Base-by-base conservation (phyloP, 2,329 filamentous ascomycete genomes). In the Paracorniculantispora psalliotae region DNA sequence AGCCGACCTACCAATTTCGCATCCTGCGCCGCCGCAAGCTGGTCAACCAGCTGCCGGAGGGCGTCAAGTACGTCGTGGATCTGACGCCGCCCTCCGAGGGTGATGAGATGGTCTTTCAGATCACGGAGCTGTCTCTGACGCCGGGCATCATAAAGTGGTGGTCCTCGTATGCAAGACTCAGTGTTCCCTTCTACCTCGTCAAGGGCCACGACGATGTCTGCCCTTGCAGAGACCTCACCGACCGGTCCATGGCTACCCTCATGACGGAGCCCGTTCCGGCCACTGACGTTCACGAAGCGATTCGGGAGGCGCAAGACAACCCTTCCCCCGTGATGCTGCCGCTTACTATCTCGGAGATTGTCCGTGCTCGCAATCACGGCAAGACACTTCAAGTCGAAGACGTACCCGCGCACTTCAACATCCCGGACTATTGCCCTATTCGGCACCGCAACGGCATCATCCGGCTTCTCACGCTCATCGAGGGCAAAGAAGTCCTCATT, bases 401-500 rank as follows among this genome's bases (percentile, higher is more conserved):
- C 4, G 25, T 66, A 2, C 71, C 75, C 1, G 33, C 59, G 0
- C 74, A 67, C 37, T 74, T 75, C 25, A 61, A 66, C 0, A 75
- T 82, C 15, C 71, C 73, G 1, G 86, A 88, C 63, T 90, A 90
- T 67, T 88, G 85, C 49, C 79, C 80, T 1, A 72, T 84, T 8
- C 81, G 87, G 2, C 87, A 90, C 66, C 76, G 83, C 13, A 81
- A 80, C 28, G 81, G 81, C 21, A 83, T 94, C 35, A 77, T 89
- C 48, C 79, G 85, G 1, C 72, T 90, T 0, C 73, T 90, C 4
- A 77, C 82, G 64, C 75, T 80, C 12, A 79, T 90, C 43, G 77
- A 83, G 62, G 81, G 80, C 2, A 74, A 79, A 3, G 72, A 78
- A 30, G 75, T 85, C 0, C 73, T 76, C 1, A 69, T 91, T 15